phyloP scores from a whole-genome alignment of 2,329 filamentous ascomycete genomes.

The Colletotrichum agaves region DNA sequence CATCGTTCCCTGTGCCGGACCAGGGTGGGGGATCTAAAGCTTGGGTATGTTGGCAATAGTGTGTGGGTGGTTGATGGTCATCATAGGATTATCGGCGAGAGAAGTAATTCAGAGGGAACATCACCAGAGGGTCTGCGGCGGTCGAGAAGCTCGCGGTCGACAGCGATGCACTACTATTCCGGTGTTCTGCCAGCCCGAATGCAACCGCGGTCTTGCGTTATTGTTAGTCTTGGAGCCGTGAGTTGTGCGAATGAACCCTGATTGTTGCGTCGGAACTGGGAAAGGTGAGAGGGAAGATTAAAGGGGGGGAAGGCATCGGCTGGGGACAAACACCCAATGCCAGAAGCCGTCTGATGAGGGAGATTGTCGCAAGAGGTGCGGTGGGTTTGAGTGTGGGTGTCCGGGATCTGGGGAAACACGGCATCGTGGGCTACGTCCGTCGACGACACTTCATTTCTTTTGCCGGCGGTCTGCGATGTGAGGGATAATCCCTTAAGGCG shows the following conservation, averaged over 20 bases:
- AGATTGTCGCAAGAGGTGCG: slow-evolving; percentile 26
- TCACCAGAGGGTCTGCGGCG: too few species aligned
- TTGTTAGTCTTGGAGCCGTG: background rate
- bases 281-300: slow-evolving; percentile 12
- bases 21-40: background rate
- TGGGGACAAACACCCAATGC: slow-evolving; percentile 8
- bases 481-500: slow-evolving; percentile 25
- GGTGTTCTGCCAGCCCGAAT: background rate
- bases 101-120: too few species aligned
- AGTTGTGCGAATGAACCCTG: background rate
- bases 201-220: background rate
- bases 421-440: background rate
- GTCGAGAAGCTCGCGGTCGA: too few species aligned
- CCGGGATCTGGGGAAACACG: too few species aligned
- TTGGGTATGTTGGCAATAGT: too few species aligned
- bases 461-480: slow-evolving; percentile 4
- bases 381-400: background rate
- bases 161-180: too few species aligned
- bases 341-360: slow-evolving; percentile 33
- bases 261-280: slow-evolving; percentile 3
- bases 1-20: background rate
- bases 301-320: background rate
- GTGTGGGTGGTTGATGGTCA: too few species aligned
- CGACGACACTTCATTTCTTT: background rate
- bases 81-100: background rate